These are phyloP conservation scores for Pseudocercospora pini-densiflorae DNA, from an alignment of 2,329 filamentous ascomycete species.

Conservation along the genomic window DNA sequence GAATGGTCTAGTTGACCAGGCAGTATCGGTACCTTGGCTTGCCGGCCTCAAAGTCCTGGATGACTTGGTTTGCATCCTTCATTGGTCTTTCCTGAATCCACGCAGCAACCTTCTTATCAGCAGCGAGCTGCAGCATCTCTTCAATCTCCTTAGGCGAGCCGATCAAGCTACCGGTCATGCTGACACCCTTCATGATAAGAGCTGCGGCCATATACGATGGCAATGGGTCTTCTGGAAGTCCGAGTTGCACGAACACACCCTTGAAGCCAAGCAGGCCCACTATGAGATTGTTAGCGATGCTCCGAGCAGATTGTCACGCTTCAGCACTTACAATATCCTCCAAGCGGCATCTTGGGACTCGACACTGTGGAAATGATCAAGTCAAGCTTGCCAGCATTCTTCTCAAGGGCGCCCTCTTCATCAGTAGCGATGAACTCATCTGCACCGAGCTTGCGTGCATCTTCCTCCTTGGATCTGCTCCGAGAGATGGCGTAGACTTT, in stretches of 20 bases:
- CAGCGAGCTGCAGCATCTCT: constrained; percentile 65
- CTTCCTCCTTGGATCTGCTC: constrained; percentile 60
- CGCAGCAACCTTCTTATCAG: constrained; percentile 61
- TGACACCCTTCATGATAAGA: constrained; percentile 60
- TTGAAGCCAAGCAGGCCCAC: constrained; percentile 57
- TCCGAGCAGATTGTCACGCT: not conserved
- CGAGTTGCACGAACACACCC: constrained; percentile 68
- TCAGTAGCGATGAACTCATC: constrained; percentile 61
- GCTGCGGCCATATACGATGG: constrained; percentile 61
- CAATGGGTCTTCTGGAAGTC: constrained; percentile 62
- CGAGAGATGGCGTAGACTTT: constrained; percentile 67
- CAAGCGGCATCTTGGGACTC: constrained; percentile 49
- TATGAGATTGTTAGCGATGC: not conserved
- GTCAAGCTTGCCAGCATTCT: constrained; percentile 58
- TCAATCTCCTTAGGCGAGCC: constrained; percentile 61
- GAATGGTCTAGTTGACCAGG: constrained; percentile 39
- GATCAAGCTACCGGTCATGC: constrained; percentile 51
- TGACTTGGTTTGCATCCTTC: constrained; percentile 60
- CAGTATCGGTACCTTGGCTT: constrained; percentile 54
- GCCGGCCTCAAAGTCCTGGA: constrained; percentile 62
- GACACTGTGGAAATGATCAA: constrained; percentile 64
- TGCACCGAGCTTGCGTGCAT: constrained; percentile 66
- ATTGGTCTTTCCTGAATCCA: constrained; percentile 66
- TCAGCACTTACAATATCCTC: constrained; percentile 53
- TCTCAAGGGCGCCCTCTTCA: constrained; percentile 61